Evolutionary conservation across 2,329 filamentous ascomycete genomes (phyloP).

Genomic region (Penicillium sp.): DNA sequence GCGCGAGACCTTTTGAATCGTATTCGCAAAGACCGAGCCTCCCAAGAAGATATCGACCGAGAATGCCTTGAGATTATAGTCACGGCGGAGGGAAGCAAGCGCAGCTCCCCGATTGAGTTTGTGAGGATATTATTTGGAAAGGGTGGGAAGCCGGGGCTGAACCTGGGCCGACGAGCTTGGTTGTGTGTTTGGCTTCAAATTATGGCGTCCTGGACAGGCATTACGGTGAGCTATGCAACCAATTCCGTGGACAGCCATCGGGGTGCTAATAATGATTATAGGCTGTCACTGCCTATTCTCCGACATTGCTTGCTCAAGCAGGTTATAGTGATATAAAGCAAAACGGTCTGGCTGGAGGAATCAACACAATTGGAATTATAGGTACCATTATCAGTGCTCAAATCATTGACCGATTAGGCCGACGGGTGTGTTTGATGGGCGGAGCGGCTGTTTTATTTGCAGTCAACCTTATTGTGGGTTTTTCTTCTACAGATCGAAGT

Average conservation of each 20-base stretch:
- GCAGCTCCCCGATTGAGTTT: constrained; percentile 42
- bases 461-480: constrained; percentile 44
- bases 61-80: constrained; percentile 41
- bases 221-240: constrained; percentile 38
- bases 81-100: constrained; percentile 31
- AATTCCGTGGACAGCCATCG: neutral
- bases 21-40: constrained; percentile 23
- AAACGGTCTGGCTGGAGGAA: constrained; percentile 51
- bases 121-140: constrained; percentile 39
- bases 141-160: constrained; percentile 31
- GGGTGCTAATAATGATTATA: constrained; percentile 31
- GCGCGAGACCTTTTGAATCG: constrained; percentile 50
- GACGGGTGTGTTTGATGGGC: constrained; percentile 44
- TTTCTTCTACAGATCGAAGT: neutral
- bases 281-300: constrained; percentile 41
- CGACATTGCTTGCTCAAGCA: constrained; percentile 31
- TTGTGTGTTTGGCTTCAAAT: constrained; percentile 49
- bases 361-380: constrained; percentile 55
- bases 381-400: constrained; percentile 54
- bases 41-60: constrained; percentile 31
- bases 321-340: constrained; percentile 40
- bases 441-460: constrained; percentile 42
- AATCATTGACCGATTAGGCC: constrained; percentile 53
- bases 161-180: constrained; percentile 45
- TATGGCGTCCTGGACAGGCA: constrained; percentile 48